Conservation (phyloP, 768 basidiomycete genomes). For the Xerocomellus amylosporus region DNA sequence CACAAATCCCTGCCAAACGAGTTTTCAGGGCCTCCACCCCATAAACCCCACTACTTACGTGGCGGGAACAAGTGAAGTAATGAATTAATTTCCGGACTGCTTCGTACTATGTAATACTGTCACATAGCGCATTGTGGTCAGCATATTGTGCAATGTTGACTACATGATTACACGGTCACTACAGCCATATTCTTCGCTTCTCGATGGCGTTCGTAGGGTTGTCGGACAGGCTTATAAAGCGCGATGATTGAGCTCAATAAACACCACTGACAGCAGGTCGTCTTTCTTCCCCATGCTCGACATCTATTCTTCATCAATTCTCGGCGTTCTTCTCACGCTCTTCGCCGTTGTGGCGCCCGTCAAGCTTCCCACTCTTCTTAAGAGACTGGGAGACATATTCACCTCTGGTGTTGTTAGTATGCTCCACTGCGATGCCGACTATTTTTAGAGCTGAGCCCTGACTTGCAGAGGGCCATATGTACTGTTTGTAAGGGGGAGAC, state of each 20-base stretch:
- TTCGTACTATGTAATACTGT: too few relatives aligned
- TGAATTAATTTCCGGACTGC: too few relatives aligned
- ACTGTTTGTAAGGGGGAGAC: neutral
- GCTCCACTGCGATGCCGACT: neutral
- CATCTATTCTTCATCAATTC: slow-evolving; percentile 8
- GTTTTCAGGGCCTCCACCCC: too few relatives aligned
- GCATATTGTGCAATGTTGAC: too few relatives aligned
- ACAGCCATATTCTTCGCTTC: too few relatives aligned
- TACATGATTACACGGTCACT: too few relatives aligned
- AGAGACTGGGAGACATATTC: slow-evolving; percentile 1
- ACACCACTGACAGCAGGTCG: neutral
- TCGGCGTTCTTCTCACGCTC: slow-evolving; percentile 17
- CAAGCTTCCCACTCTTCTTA: slow-evolving; percentile 8
- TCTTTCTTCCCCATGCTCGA: slow-evolving; percentile 10
- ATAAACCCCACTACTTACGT: too few relatives aligned
- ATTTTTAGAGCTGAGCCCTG: neutral
- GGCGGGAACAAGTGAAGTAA: too few relatives aligned
- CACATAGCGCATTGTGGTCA: too few relatives aligned
- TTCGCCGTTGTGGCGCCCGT: slow-evolving; percentile 8
- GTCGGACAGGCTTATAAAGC: neutral
- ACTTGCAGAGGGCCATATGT: slow-evolving; percentile 2
- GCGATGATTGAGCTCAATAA: neutral
- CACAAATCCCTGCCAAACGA: too few relatives aligned
- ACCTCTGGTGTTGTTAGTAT: slow-evolving; percentile 8
- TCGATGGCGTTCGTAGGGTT: too few relatives aligned